Percentiles rank a stretch among this genome's conserved stretches.
Evolutionary conservation across 2,329 filamentous ascomycete species (phyloP).

Genomic region (Bipolaris gigantea): DNA sequence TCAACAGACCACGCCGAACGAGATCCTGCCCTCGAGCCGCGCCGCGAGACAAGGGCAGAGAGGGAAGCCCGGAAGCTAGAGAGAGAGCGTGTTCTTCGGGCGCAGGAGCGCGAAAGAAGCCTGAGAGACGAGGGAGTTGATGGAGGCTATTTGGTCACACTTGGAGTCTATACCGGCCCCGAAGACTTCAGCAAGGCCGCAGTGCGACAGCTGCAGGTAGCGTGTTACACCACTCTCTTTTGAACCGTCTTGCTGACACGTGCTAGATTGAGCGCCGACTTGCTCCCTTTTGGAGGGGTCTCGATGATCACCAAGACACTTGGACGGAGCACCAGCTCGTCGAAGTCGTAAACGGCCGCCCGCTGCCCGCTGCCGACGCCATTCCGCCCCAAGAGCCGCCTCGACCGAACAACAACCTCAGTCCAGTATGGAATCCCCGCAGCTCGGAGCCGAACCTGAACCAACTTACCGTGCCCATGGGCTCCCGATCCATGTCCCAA

Average conservation of each 20-base stretch:
- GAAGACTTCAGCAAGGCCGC: conserved; percentile 92
- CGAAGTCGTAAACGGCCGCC: conserved; percentile 80
- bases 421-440: conserved; percentile 48
- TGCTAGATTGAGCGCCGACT: conserved; percentile 86
- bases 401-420: conserved; percentile 46
- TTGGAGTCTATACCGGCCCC: conserved; percentile 86
- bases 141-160: conserved; percentile 89
- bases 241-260: conserved; percentile 17
- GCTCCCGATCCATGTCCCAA: conserved; percentile 73
- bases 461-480: conserved; percentile 77
- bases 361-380: conserved; percentile 81
- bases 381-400: conserved; percentile 69
- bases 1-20: conserved; percentile 54
- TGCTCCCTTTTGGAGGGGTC: conserved; percentile 92
- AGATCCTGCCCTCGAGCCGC: conserved; percentile 58
- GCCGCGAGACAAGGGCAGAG: conserved; percentile 88
- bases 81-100: conserved; percentile 72
- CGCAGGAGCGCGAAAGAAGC: conserved; percentile 86
- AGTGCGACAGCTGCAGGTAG: conserved; percentile 88
- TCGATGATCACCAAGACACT: conserved; percentile 82
- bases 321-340: conserved; percentile 98
- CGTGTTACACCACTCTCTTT: conserved; percentile 21
- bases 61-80: conserved; percentile 84
- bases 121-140: conserved; percentile 91
- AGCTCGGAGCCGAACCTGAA: conserved; percentile 65